phyloP scores from a whole-genome alignment of 1,139 yeast species.

The Pichia norvegensis region DNA sequence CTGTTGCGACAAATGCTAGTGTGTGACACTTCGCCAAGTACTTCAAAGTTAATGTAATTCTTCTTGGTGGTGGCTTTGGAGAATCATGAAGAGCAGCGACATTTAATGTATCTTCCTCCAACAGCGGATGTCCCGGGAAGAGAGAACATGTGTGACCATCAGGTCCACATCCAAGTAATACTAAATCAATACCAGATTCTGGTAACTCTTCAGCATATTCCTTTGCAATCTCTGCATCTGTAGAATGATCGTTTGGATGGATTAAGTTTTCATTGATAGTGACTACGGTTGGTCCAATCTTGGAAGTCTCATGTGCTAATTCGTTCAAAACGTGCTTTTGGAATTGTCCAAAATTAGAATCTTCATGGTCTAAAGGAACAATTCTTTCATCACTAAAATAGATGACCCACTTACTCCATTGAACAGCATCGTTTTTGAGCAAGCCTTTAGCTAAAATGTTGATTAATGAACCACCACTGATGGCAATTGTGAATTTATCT shows the following conservation, averaged over 20 bases:
- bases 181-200: slow-evolving; percentile 38
- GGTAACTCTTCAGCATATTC: slow-evolving; percentile 45
- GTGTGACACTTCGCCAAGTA: slow-evolving; percentile 46
- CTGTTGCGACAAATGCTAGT: slow-evolving; percentile 84
- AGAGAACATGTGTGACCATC: slow-evolving; percentile 78
- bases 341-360: slow-evolving; percentile 62
- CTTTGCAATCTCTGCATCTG: slow-evolving; percentile 43
- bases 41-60: slow-evolving; percentile 66
- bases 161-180: slow-evolving; percentile 70
- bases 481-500: slow-evolving; percentile 58
- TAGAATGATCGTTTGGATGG: slow-evolving; percentile 42
- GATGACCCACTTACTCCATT: slow-evolving; percentile 65
- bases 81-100: slow-evolving; percentile 49
- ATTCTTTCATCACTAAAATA: slow-evolving; percentile 68
- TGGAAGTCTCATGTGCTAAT: slow-evolving; percentile 25
- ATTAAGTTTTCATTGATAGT: slow-evolving; percentile 44
- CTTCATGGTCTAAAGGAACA: slow-evolving; percentile 58
- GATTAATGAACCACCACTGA: slow-evolving; percentile 87
- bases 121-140: slow-evolving; percentile 51
- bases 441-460: slow-evolving; percentile 67
- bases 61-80: slow-evolving; percentile 73
- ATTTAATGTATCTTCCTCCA: slow-evolving; percentile 33
- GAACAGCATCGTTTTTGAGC: slow-evolving; percentile 44
- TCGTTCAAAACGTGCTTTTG: slow-evolving; percentile 46
- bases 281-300: slow-evolving; percentile 35